Conservation (phyloP, 192 early-diverging fungal genomes). For the Thamnidium elegans region DNA sequence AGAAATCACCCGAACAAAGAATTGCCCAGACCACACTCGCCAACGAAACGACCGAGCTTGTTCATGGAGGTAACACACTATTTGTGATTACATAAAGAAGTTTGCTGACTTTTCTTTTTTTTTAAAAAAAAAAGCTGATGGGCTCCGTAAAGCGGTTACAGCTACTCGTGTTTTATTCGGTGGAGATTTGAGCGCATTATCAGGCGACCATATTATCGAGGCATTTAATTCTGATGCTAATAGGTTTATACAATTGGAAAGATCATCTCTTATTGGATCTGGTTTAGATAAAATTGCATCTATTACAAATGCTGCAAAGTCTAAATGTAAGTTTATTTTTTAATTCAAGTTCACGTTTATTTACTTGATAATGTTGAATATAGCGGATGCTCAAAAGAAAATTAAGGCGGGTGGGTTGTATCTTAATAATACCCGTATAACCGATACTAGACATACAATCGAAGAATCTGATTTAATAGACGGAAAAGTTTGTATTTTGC, state of each 20-base stretch:
- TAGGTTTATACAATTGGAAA: slow-evolving; percentile 50
- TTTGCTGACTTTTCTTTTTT: background rate
- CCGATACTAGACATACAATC: slow-evolving; percentile 40
- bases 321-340: slow-evolving; percentile 56
- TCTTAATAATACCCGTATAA: slow-evolving; percentile 60
- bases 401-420: slow-evolving; percentile 82
- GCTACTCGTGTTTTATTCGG: slow-evolving; percentile 79
- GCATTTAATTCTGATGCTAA: slow-evolving; percentile 70
- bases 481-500: slow-evolving; percentile 60
- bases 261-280: slow-evolving; percentile 42
- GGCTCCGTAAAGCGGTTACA: slow-evolving; percentile 61
- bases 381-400: slow-evolving; percentile 75
- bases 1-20: slow-evolving; percentile 63
- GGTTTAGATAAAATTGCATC: slow-evolving; percentile 60
- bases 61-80: slow-evolving; percentile 70
- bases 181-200: slow-evolving; percentile 41
- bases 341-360: background rate
- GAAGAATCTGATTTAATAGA: slow-evolving; percentile 59
- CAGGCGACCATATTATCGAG: slow-evolving; percentile 56
- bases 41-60: slow-evolving; percentile 81
- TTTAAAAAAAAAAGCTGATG: slow-evolving; percentile 37
- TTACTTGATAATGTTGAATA: background rate
- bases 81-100: background rate
- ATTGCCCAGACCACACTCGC: slow-evolving; percentile 76
- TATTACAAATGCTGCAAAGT: slow-evolving; percentile 57